Conservation (phyloP, 2,329 filamentous ascomycete genomes). For the Metarhizium guizhouense region DNA sequence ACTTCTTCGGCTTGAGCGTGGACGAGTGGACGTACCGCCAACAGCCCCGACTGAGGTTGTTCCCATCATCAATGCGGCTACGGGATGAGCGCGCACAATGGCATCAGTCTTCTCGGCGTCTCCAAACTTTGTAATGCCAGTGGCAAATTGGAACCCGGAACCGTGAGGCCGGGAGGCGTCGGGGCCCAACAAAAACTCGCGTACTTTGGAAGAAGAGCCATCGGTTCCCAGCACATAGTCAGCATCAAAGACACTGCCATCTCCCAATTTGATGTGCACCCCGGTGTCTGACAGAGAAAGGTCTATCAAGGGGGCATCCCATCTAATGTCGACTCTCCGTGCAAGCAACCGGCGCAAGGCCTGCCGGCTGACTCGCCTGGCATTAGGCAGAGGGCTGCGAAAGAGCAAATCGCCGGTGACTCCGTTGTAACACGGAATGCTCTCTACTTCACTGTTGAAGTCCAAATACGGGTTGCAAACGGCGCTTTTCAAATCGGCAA, state of each 20-base stretch:
- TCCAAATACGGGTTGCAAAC: slow-evolving; percentile 25
- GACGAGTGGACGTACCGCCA: slow-evolving; percentile 17
- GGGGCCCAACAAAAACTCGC: slow-evolving; percentile 19
- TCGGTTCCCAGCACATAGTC: slow-evolving; percentile 21
- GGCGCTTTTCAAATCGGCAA: slow-evolving; percentile 18
- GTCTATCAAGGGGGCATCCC: slow-evolving; percentile 16
- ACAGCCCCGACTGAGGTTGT: slow-evolving; percentile 17
- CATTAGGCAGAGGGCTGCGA: slow-evolving; percentile 21
- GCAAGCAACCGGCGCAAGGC: slow-evolving; percentile 23
- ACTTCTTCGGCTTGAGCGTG: not conserved
- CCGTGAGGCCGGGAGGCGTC: slow-evolving; percentile 15
- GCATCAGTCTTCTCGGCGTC: slow-evolving; percentile 17
- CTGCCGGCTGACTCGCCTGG: slow-evolving; percentile 24
- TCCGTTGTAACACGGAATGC: slow-evolving; percentile 23
- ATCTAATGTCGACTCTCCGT: slow-evolving; percentile 22
- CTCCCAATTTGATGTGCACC: slow-evolving; percentile 16
- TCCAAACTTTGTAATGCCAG: slow-evolving; percentile 15
- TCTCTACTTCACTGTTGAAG: slow-evolving; percentile 21
- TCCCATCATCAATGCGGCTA: slow-evolving; percentile 21
- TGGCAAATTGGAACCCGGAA: slow-evolving; percentile 21
- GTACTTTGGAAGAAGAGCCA: slow-evolving; percentile 20
- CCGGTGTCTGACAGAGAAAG: slow-evolving; percentile 5
- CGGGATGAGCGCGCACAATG: slow-evolving; percentile 20
- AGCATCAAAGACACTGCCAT: slow-evolving; percentile 11
- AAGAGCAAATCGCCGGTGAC: slow-evolving; percentile 27